Base-by-base conservation (phyloP, 2,329 filamentous ascomycete genomes). In the Botrytis medusae region DNA sequence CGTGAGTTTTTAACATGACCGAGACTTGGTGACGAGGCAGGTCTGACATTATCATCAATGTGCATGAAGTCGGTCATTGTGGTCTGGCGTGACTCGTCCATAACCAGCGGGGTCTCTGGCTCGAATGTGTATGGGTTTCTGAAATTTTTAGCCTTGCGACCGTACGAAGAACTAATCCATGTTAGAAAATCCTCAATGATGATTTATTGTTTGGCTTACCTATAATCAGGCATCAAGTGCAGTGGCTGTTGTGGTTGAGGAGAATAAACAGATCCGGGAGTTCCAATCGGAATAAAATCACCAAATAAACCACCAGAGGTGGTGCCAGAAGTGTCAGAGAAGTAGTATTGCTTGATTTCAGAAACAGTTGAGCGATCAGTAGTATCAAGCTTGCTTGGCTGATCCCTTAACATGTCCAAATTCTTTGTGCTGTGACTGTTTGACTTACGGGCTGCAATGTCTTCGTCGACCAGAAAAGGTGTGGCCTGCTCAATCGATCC, bases 51-150 rank as follows among this genome's bases (percentile, higher is more conserved):
- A 20, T 71, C 72, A 51, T 64, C 34, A 34, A 74, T 67, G 14
- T 71, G 62, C 29, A 77, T 75, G 63, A 80, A 79, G 59, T 78
- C 78, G 32, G 75, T 74, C 32, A 79, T 77, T 29, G 72, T 77
- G 14, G 78, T 78, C 60, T 78, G 76, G 59, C 69, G 76, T 20
- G 65, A 51, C 20, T 73, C 60, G 51, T 74, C 46, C 22, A 73
- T 32, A 62, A 73, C 62, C 20, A 75, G 76, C n/a, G 78, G 76
- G 14, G 74, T 74, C n/a, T 73, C 72, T 20, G 78, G 77, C 67
- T 81, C 79, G 54, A 81, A 80, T 42, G 61, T 51, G 51, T 78
- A 77, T 40, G 74, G 76, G 54, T 76, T 76, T 37, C 25, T 42
- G 57, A 64, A 37, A 63, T 61, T 69, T 46, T 37, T 42, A 42